Percentiles rank a stretch among this genome's conserved stretches.
phyloP scores from a whole-genome alignment of 306 rosid genomes.

The Begonia masoniana region DNA sequence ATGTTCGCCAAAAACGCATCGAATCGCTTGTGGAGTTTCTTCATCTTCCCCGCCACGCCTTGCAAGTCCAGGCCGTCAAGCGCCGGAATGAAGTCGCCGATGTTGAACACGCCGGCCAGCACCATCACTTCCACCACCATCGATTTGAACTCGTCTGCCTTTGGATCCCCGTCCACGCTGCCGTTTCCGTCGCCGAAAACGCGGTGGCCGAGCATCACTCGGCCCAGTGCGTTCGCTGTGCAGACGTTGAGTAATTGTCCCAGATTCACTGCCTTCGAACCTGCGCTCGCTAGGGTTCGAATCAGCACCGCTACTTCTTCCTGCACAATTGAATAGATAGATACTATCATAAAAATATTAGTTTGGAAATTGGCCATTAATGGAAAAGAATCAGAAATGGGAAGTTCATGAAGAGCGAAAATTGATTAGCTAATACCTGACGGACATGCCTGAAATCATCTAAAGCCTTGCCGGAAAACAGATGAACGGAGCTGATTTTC shows the following conservation, averaged over 20 bases:
- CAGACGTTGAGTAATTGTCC: conserved; percentile 49
- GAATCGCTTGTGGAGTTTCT: conserved; percentile 44
- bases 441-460: conserved; percentile 54
- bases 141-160: conserved; percentile 49
- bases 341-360: too few species aligned
- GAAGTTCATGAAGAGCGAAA: too few species aligned
- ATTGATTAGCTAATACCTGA: conserved; percentile 24
- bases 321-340: conserved; percentile 13
- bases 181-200: conserved; percentile 47
- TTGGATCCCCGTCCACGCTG: conserved; percentile 19
- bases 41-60: conserved; percentile 49
- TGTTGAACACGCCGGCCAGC: conserved; percentile 48
- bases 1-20: conserved; percentile 41
- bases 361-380: too few species aligned
- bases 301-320: conserved; percentile 49
- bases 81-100: conserved; percentile 58
- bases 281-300: conserved; percentile 26
- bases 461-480: conserved; percentile 70
- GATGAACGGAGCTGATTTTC: conserved; percentile 64
- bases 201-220: conserved; percentile 50
- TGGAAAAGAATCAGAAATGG: background rate
- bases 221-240: conserved; percentile 47
- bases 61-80: conserved; percentile 54
- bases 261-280: conserved; percentile 28
- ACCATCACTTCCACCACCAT: conserved; percentile 68